Evolutionary conservation across 371 early-diverging fungal species (phyloP), one percentile per base, ranked within the genome.

Genomic region (Zychaea mexicana): DNA sequence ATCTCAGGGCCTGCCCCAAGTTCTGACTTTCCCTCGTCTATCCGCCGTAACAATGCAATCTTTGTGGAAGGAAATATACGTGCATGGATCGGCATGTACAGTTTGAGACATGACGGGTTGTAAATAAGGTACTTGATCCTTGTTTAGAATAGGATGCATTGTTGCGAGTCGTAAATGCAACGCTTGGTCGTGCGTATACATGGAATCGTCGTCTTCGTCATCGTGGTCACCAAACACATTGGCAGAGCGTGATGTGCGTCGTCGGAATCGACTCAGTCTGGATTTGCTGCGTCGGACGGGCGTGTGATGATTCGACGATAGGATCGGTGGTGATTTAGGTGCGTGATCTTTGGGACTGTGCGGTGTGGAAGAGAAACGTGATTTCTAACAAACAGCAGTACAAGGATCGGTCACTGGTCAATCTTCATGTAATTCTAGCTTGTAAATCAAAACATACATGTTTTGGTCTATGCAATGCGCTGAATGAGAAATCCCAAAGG

Each of bases 401-500:
- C 13, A 22, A 42, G 45, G 33, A 38, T 27, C 46, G 33, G n/a
- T 49, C 24, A 8, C 17, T n/a, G n/a, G n/a, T n/a, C n/a, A n/a
- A n/a, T n/a, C n/a, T n/a, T n/a, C n/a, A n/a, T n/a, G n/a, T n/a
- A n/a, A n/a, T n/a, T n/a, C n/a, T n/a, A 39, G 13, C 3, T 39
- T 3, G 4, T 7, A 42, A 42, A 42, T 42, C 15, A 7, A 42
- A 4, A 67, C 84, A 73, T 85, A 88, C 89, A 28, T 76, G 76
- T 63, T 89, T 89, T 28, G 91, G 92, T 47, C 88, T 85, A 68
- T 92, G 91, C 28, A 97, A 68, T 4, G 92, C 90, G 28, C 84
- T 79, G 21, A 91, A 83, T 31, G 94, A 92, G 68, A 98, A 96
- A 69, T 98, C 98, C 98, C 98, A 98, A 15, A 98, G 68, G 19